Evolutionary conservation across 108 stramenopile species (phyloP).

Genomic region (Tribonema minus): DNA sequence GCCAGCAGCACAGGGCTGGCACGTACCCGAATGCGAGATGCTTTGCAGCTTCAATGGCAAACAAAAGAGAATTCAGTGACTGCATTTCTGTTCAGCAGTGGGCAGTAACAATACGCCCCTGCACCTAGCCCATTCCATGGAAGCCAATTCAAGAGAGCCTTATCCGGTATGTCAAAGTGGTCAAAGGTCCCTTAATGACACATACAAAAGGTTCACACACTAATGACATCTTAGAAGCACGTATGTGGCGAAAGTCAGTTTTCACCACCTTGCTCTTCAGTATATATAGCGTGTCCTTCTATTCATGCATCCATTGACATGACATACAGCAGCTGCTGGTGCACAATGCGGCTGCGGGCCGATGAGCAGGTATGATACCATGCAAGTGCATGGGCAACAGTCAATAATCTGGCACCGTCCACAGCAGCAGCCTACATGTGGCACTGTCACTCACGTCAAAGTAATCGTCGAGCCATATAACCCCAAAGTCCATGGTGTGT

Average conservation of each 20-base stretch:
- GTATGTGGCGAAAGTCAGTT: background rate
- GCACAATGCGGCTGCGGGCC: background rate
- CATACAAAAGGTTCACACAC: no score
- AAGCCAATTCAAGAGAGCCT: no score
- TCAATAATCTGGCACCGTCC: conserved; percentile 23
- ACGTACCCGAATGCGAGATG: background rate
- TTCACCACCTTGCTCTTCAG: background rate
- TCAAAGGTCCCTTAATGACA: no score
- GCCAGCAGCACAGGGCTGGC: background rate
- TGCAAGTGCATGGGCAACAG: background rate
- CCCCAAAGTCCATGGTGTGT: conserved; percentile 15
- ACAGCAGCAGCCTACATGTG: no score
- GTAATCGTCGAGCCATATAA: conserved; percentile 31
- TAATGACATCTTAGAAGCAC: no score
- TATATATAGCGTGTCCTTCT: background rate
- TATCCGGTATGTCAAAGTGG: no score
- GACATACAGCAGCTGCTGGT: background rate
- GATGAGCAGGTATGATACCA: background rate
- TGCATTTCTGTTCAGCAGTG: no score
- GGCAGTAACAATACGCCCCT: no score
- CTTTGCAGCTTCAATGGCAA: background rate
- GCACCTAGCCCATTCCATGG: no score
- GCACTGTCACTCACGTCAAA: conserved; percentile 3
- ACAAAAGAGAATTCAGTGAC: background rate
- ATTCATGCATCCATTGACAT: background rate